phyloP scores from a whole-genome alignment of 1,284 basidiomycete genomes.

The Cutaneotrichosporon sp. region DNA sequence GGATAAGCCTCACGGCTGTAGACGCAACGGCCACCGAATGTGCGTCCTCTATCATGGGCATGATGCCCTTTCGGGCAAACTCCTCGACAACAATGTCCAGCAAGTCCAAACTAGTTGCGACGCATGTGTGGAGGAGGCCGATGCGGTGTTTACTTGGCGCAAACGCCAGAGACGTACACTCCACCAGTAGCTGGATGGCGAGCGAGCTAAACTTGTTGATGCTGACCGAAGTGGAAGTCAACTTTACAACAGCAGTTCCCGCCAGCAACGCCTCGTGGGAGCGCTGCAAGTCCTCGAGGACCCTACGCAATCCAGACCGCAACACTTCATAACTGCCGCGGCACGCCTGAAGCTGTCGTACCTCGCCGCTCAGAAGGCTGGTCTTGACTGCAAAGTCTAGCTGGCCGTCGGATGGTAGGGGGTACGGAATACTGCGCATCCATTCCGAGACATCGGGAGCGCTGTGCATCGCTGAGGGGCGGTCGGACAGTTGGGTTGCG shows the following conservation, averaged over 20 bases:
- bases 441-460: slow-evolving; percentile 15
- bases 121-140: slow-evolving; percentile 18
- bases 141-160: slow-evolving; percentile 18
- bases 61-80: slow-evolving; percentile 22
- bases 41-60: slow-evolving; percentile 26
- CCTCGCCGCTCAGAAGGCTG: slow-evolving; percentile 12
- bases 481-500: slow-evolving; percentile 20
- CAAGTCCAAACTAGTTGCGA: slow-evolving; percentile 16
- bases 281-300: slow-evolving; percentile 19
- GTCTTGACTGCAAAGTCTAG: slow-evolving; percentile 24
- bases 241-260: slow-evolving; percentile 6
- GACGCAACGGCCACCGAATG: slow-evolving; percentile 23
- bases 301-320: slow-evolving; percentile 16
- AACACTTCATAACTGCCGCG: slow-evolving; percentile 18
- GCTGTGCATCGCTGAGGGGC: slow-evolving; percentile 20
- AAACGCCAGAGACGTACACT: slow-evolving; percentile 19
- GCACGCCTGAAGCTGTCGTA: slow-evolving; percentile 19
- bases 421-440: slow-evolving; percentile 16
- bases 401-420: slow-evolving; percentile 21
- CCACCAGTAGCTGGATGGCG: slow-evolving; percentile 16
- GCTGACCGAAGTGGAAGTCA: slow-evolving; percentile 20
- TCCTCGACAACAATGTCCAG: slow-evolving; percentile 20
- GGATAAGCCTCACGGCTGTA: slow-evolving; percentile 17
- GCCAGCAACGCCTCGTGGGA: slow-evolving; percentile 11
- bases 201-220: slow-evolving; percentile 22